Base-by-base conservation (phyloP, 2,329 filamentous ascomycete species). In the Mycogone perniciosa region DNA sequence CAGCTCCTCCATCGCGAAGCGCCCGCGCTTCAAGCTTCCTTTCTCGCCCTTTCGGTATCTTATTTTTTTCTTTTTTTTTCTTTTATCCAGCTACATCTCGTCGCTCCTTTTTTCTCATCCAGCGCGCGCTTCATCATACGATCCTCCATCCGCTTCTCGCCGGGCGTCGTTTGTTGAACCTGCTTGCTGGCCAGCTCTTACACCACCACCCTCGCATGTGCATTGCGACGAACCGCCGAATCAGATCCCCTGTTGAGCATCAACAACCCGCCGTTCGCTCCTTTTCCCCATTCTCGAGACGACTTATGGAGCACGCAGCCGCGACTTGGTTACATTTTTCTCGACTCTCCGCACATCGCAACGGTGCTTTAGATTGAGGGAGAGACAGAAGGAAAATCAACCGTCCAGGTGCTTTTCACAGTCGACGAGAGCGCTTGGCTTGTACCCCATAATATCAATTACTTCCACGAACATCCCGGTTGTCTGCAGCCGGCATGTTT, bases 1-100 rank as follows among this genome's bases (percentile, higher is more conserved):
- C 46, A 48, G 45, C 50, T 40, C 46, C 44, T 44, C 50, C 45
- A 52, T 52, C 50, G 38, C 50, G 35, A 50, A 41, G 46, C 46
- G 41, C 44, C 35, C 31, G 44, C 41, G 50, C 44, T 35, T 35
- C 31, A 44, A 44, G 47, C 51, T 46, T 46, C 51, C 30, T 53
- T 40, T 46, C 44, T 48, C 50, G 8, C 40, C 45, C 31, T 33
- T 44, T 45, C 50, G 34, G 41, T 41, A 50, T 46, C 44, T 48
- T 46, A 45, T 46, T 43, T 29, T 31, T 42, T 38, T 38, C 35
- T 11, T 38, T 38, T 31, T 35, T 42, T 47, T 33, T 20, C 26
- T 31, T 41, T 38, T 13, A 30, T 8, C 37, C 42, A 27, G 37
- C 27, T 44, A 7, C 3, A 20, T n/a, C 31, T 41, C 48, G 33